These are phyloP conservation scores for Debaryomyces sp. DNA, from an alignment of 1,139 yeast species.

Conservation along the genomic window DNA sequence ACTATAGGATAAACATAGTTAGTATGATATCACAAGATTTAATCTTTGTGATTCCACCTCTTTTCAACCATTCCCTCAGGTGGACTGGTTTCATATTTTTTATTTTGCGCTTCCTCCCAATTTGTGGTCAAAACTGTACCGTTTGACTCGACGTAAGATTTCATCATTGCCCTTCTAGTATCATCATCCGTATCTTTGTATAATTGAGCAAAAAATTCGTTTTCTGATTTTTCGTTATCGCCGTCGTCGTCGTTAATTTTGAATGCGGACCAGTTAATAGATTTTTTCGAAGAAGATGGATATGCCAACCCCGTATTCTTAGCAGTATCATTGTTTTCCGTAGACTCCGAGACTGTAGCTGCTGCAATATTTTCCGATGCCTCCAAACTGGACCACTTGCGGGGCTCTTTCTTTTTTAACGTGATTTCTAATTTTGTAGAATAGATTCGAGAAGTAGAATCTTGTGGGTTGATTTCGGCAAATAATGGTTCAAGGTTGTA, in stretches of 20 bases:
- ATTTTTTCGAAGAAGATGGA: constrained; percentile 64
- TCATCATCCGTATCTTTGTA: constrained; percentile 87
- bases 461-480: constrained; percentile 49
- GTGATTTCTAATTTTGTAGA: constrained; percentile 76
- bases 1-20: background rate
- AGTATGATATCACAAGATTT: background rate
- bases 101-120: constrained; percentile 85
- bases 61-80: constrained; percentile 70
- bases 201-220: constrained; percentile 73
- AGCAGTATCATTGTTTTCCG: constrained; percentile 10
- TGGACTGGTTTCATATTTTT: constrained; percentile 69
- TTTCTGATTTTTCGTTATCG: constrained; percentile 49
- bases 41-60: constrained; percentile 34
- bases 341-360: background rate
- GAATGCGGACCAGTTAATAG: constrained; percentile 75
- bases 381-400: constrained; percentile 52
- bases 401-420: constrained; percentile 37
- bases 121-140: constrained; percentile 94
- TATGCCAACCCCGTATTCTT: constrained; percentile 34
- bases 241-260: constrained; percentile 52
- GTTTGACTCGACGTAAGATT: constrained; percentile 88
- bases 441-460: constrained; percentile 55
- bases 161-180: constrained; percentile 93
- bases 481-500: constrained; percentile 55
- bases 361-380: constrained; percentile 14